A percentile compares a stretch with the other conserved stretches of the same genome.
These are phyloP conservation scores for Noccaea bulbosa DNA, from an alignment of 345 rosid genomes.

Conservation along the genomic window DNA sequence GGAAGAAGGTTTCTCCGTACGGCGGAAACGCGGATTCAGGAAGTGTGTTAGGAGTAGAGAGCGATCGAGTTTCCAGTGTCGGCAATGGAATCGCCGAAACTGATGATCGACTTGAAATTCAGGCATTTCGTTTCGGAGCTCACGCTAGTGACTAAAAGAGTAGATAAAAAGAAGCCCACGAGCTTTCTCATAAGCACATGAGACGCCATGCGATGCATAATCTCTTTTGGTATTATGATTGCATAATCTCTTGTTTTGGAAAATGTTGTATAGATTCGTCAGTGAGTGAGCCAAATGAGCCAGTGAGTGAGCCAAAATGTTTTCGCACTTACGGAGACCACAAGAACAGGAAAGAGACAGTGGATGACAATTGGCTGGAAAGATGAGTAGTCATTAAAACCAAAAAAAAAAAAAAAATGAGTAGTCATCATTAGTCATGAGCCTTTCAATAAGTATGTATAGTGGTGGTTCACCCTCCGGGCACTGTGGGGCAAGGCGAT, in stretches of 20 bases:
- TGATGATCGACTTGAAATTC: slow-evolving; percentile 45
- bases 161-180: not conserved
- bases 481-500: not conserved
- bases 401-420: too few relatives aligned
- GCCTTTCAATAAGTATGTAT: too few relatives aligned
- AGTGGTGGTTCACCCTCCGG: too few relatives aligned
- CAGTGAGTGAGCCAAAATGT: not conserved
- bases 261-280: not conserved
- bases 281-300: too few relatives aligned
- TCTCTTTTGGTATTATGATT: not conserved
- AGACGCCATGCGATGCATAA: slow-evolving; percentile 22
- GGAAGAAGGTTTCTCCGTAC: slow-evolving; percentile 55
- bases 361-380: not conserved
- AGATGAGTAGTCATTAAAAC: too few relatives aligned
- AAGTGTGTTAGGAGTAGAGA: slow-evolving; percentile 7
- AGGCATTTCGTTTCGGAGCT: slow-evolving; percentile 6
- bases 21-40: slow-evolving; percentile 43
- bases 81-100: slow-evolving; percentile 64
- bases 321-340: not conserved
- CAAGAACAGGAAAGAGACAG: not conserved
- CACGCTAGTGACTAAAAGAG: not conserved
- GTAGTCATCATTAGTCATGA: not conserved
- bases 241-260: not conserved
- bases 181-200: not conserved
- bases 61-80: slow-evolving; percentile 55